Percentiles rank a stretch among this genome's conserved stretches.
Evolutionary conservation across 78 protist genomes (phyloP).

Genomic region (Speleostelium caveatum): DNA sequence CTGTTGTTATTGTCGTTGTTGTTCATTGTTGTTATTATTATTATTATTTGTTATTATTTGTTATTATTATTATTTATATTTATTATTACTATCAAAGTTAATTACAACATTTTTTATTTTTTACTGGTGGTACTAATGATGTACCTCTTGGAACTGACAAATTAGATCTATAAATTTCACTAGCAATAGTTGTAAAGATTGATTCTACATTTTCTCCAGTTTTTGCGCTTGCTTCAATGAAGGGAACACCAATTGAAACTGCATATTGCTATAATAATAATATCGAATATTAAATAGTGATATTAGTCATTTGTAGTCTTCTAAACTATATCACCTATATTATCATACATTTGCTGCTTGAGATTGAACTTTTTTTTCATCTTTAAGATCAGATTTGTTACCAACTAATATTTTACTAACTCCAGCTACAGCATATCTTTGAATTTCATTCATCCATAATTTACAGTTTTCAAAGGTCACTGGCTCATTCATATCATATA

Average conservation of each 20-base stretch:
- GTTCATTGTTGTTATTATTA: too few relatives aligned
- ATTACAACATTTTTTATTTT: neutral
- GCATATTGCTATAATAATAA: constrained; percentile 84
- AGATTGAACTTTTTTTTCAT: constrained; percentile 38
- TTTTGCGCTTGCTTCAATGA: constrained; percentile 99
- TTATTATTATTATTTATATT: too few relatives aligned
- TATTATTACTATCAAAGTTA: neutral
- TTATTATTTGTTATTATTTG: neutral
- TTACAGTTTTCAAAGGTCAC: constrained; percentile 37
- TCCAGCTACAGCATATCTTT: constrained; percentile 68
- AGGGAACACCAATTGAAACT: constrained; percentile 93
- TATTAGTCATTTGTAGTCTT: too few relatives aligned
- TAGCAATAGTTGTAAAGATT: constrained; percentile 97
- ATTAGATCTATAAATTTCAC: constrained; percentile 84
- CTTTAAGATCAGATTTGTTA: constrained; percentile 67
- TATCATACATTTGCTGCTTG: constrained; percentile 24
- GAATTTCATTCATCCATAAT: constrained; percentile 76
- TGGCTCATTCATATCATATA: constrained; percentile 77
- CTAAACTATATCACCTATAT: neutral
- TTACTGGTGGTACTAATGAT: neutral
- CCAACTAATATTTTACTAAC: constrained; percentile 74
- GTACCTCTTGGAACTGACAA: neutral
- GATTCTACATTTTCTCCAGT: constrained; percentile 97
- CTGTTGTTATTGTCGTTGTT: too few relatives aligned
- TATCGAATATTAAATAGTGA: neutral